Evolutionary conservation across 345 rosid genomes (phyloP).

Genomic region (Eucalyptus polybractea): DNA sequence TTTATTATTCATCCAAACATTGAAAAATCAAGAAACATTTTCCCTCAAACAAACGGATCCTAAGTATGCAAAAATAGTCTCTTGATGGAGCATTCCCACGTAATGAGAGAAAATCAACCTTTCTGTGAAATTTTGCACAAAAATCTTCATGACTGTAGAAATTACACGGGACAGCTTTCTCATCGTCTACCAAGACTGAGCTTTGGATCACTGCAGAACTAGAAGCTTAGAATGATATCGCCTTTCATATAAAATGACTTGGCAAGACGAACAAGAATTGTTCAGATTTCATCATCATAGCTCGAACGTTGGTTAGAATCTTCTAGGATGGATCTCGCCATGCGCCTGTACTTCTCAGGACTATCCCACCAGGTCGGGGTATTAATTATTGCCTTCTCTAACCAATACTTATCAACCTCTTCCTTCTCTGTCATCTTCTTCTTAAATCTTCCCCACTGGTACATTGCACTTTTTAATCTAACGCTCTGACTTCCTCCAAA

Average conservation of each 20-base stretch:
- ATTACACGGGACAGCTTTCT: neutral
- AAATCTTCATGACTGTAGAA: neutral
- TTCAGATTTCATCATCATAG: neutral
- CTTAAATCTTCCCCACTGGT: constrained; percentile 21
- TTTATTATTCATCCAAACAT: neutral
- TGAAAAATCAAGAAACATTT: neutral
- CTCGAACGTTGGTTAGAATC: neutral
- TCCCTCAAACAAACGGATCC: neutral
- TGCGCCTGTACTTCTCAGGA: constrained; percentile 43
- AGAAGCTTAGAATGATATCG: neutral
- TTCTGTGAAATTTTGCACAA: neutral
- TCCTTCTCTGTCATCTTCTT: constrained; percentile 13
- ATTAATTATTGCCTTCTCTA: constrained; percentile 52
- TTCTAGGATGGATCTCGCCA: constrained; percentile 6
- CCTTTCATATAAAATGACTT: neutral
- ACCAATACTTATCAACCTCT: constrained; percentile 35
- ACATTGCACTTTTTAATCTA: constrained; percentile 45
- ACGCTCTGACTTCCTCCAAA: constrained; percentile 36
- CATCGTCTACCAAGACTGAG: neutral
- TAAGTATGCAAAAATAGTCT: neutral
- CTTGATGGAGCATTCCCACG: neutral
- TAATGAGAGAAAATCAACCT: neutral
- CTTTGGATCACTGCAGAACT: neutral
- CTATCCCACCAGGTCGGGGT: constrained; percentile 63
- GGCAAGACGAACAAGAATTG: neutral